Evolutionary conservation across 768 basidiomycete genomes (phyloP).

Genomic region (Trametes cubensis): DNA sequence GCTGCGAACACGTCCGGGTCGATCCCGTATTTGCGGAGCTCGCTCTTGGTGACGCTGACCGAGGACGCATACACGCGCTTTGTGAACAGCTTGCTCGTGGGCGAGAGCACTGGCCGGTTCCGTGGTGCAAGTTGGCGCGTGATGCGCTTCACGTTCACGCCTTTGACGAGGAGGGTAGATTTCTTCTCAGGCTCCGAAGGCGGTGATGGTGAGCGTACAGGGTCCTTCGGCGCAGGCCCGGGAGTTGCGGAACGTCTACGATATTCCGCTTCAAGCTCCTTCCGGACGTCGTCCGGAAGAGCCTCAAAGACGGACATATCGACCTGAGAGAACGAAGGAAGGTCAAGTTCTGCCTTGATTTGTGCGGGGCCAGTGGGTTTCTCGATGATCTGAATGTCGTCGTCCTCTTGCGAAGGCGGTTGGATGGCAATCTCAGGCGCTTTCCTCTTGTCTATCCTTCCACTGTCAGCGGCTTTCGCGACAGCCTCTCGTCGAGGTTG

Average conservation of each 20-base stretch:
- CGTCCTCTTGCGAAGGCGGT: slow-evolving; percentile 38
- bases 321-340: slow-evolving; percentile 78
- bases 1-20: slow-evolving; percentile 71
- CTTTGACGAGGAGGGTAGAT: slow-evolving; percentile 35
- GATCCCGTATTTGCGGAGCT: slow-evolving; percentile 67
- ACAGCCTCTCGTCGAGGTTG: background rate
- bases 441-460: background rate
- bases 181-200: slow-evolving; percentile 13
- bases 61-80: slow-evolving; percentile 40
- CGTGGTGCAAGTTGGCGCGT: slow-evolving; percentile 65
- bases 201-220: slow-evolving; percentile 7
- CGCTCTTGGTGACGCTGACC: slow-evolving; percentile 52
- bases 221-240: slow-evolving; percentile 28
- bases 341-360: slow-evolving; percentile 32
- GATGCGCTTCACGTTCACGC: slow-evolving; percentile 56
- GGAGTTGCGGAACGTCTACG: slow-evolving; percentile 60
- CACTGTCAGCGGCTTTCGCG: background rate
- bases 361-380: background rate
- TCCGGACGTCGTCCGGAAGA: slow-evolving; percentile 67
- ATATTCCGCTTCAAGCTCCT: slow-evolving; percentile 70
- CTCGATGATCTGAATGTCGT: slow-evolving; percentile 21
- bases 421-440: slow-evolving; percentile 32
- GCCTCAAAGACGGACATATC: slow-evolving; percentile 72
- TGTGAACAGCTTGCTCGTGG: slow-evolving; percentile 40
- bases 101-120: slow-evolving; percentile 43